A percentile compares a stretch with the other conserved stretches of the same genome.
phyloP scores from a whole-genome alignment of 2,329 filamentous ascomycete species.

The Apiospora marii region DNA sequence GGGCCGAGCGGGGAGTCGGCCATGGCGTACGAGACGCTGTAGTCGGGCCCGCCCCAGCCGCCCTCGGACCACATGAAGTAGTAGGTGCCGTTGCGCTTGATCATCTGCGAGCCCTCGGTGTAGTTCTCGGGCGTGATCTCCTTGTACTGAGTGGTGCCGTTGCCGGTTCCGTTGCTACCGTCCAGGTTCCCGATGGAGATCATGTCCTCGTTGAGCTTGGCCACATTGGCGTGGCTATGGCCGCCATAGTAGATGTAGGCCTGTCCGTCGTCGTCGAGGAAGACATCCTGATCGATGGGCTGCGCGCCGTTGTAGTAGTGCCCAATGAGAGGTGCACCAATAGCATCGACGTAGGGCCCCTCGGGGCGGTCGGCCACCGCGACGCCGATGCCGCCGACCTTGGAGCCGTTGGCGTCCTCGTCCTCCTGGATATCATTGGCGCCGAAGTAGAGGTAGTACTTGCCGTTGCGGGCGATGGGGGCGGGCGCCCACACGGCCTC shows the following conservation, averaged over 20 bases:
- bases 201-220: constrained; percentile 53
- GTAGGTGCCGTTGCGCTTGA: constrained; percentile 51
- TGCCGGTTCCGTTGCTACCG: constrained; percentile 38
- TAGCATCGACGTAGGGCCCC: constrained; percentile 51
- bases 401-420: constrained; percentile 35
- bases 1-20: constrained; percentile 49
- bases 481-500: constrained; percentile 58
- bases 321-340: constrained; percentile 51
- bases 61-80: constrained; percentile 56
- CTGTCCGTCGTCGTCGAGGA: constrained; percentile 50
- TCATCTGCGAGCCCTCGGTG: constrained; percentile 53
- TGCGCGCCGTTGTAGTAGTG: constrained; percentile 55
- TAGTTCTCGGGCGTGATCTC: constrained; percentile 57
- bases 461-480: constrained; percentile 50
- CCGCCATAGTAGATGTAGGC: constrained; percentile 55
- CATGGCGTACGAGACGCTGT: constrained; percentile 54
- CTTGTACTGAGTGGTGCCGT: constrained; percentile 39
- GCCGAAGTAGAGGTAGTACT: constrained; percentile 59
- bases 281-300: constrained; percentile 56
- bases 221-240: constrained; percentile 51
- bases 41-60: constrained; percentile 54
- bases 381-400: constrained; percentile 52
- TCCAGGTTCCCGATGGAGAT: constrained; percentile 50
- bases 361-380: constrained; percentile 46
- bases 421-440: constrained; percentile 54